These are phyloP conservation scores for Phaffomyces opuntiae DNA, from an alignment of 805 yeast species.

Conservation along the genomic window DNA sequence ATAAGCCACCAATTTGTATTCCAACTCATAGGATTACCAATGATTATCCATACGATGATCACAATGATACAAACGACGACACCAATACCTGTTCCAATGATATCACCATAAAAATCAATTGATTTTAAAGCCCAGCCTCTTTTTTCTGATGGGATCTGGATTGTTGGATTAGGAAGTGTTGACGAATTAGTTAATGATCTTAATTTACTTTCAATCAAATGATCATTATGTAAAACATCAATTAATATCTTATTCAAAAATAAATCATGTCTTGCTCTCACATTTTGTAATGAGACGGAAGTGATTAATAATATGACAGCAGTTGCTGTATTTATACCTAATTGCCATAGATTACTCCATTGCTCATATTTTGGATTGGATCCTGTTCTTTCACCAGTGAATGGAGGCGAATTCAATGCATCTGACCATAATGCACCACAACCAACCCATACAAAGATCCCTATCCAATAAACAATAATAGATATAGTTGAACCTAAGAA, in stretches of 20 bases:
- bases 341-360: constrained; percentile 9
- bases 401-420: constrained; percentile 5
- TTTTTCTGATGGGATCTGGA: constrained; percentile 1
- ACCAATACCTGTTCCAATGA: constrained; percentile 8
- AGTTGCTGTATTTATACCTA: constrained; percentile 4
- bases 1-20: constrained; percentile 8
- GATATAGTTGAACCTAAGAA: constrained; percentile 5
- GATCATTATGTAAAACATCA: constrained; percentile 3
- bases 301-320: constrained; percentile 4
- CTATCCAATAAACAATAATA: constrained; percentile 6
- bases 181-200: constrained; percentile 1
- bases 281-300: constrained; percentile 7
- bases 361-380: constrained; percentile 4
- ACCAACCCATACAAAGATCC: constrained; percentile 9
- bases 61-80: constrained; percentile 1
- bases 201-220: constrained; percentile 2
- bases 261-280: constrained; percentile 8
- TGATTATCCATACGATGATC: constrained; percentile 1
- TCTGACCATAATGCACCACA: constrained; percentile 9
- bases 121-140: not conserved
- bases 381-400: constrained; percentile 7
- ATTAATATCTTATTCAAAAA: constrained; percentile 1
- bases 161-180: not conserved
- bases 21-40: constrained; percentile 8
- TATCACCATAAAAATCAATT: constrained; percentile 7